Evolutionary conservation across 352 stramenopile genomes (phyloP).

Genomic region (Phytophthora quininea): DNA sequence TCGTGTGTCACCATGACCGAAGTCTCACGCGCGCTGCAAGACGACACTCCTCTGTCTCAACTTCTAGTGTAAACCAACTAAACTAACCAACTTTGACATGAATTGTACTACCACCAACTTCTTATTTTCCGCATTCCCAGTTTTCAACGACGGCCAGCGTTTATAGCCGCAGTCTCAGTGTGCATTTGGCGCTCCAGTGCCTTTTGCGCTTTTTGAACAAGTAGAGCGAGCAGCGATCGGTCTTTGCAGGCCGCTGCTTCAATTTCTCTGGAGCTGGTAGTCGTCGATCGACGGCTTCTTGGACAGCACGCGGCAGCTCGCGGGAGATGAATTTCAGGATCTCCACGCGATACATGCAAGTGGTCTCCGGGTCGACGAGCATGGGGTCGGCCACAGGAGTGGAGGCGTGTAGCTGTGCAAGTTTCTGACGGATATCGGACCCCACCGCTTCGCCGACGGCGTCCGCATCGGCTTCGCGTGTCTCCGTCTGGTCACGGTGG

Average conservation of each 20-base stretch:
- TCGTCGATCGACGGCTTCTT: constrained; percentile 72
- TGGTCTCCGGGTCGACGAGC: constrained; percentile 63
- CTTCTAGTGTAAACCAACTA: constrained; percentile 19
- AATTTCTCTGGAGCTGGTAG: constrained; percentile 64
- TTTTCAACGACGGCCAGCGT: constrained; percentile 24
- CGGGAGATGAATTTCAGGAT: constrained; percentile 87
- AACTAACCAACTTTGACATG: constrained; percentile 17
- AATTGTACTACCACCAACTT: constrained; percentile 3
- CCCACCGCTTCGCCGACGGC: constrained; percentile 57
- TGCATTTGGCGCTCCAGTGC: constrained; percentile 78
- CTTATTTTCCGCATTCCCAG: constrained; percentile 1
- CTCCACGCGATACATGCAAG: constrained; percentile 84
- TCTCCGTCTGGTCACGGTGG: constrained; percentile 41
- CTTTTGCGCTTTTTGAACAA: constrained; percentile 81
- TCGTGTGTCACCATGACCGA: constrained; percentile 57
- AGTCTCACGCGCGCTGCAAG: constrained; percentile 44
- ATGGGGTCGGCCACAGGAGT: constrained; percentile 28
- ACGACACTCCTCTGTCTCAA: constrained; percentile 52
- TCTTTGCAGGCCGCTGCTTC: constrained; percentile 51
- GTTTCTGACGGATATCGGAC: constrained; percentile 69
- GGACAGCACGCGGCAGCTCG: constrained; percentile 74
- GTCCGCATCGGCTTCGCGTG: constrained; percentile 37
- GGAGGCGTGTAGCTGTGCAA: constrained; percentile 50
- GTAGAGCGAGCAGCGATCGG: constrained; percentile 69
- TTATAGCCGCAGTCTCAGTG: constrained; percentile 47